These are phyloP conservation scores for Dispira parvispora DNA, from an alignment of 192 early-diverging fungal species.

Conservation along the genomic window DNA sequence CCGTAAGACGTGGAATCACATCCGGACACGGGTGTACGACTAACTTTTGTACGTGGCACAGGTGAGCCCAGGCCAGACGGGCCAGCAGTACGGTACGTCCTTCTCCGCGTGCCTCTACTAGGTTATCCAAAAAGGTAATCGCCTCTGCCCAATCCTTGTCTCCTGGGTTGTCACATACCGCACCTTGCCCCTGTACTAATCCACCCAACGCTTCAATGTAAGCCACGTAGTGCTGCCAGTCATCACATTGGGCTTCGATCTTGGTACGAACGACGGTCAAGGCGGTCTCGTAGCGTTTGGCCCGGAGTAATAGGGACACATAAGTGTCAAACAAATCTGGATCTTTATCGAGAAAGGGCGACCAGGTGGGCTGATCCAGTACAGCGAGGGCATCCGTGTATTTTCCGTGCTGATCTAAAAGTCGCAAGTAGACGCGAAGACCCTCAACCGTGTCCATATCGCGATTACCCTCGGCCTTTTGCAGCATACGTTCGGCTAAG, in stretches of 20 bases:
- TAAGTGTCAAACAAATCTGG: slow-evolving; percentile 48
- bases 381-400: slow-evolving; percentile 42
- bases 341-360: slow-evolving; percentile 48
- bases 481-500: slow-evolving; percentile 72
- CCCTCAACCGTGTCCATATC: slow-evolving; percentile 55
- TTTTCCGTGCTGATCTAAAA: slow-evolving; percentile 55
- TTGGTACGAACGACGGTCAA: slow-evolving; percentile 21
- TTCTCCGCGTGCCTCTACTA: neutral
- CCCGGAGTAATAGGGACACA: slow-evolving; percentile 32
- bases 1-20: neutral
- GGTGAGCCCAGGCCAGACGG: neutral
- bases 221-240: slow-evolving; percentile 26
- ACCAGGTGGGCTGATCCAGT: slow-evolving; percentile 37
- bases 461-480: slow-evolving; percentile 51
- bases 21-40: neutral
- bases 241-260: slow-evolving; percentile 23
- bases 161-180: too few relatives aligned
- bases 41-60: neutral
- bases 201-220: slow-evolving; percentile 18
- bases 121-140: too few relatives aligned
- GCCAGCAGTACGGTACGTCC: neutral
- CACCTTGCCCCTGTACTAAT: too few relatives aligned
- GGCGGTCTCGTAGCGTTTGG: slow-evolving; percentile 28
- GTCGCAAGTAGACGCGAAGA: slow-evolving; percentile 54
- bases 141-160: neutral